Evolutionary conservation across 495 filamentous ascomycete species (phyloP), one percentile per base, ranked within the genome.

Genomic region (Endocarpon pusillum): DNA sequence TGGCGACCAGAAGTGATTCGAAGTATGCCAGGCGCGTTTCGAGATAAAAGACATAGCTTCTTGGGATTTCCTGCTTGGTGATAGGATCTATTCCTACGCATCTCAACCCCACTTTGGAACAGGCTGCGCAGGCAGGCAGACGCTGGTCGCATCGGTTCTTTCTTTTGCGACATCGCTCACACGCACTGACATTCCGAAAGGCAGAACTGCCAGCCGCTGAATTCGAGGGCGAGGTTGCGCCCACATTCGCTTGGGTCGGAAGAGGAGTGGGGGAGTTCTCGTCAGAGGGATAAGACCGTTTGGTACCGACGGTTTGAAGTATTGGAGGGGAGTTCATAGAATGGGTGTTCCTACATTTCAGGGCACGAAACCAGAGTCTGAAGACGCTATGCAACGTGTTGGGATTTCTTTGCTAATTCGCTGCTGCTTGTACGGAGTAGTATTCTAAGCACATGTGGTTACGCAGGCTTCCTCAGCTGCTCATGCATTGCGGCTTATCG

Each of bases 11-110:
- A 33, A 87, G 59, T n/a, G 64, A 62, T 52, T 96, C 87, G 8
- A 96, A 67, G 50, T 87, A 81, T 25, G 72, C 65, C 23, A 92
- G 71, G 33, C 87, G 68, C 26, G 77, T 78, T 57, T 96, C 87
- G 21, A 94, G 71, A 47, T 93, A 94, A 57, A 78, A 91, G 20
- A 94, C 83, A 58, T 96, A 96, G 45, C 83, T 91, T 46, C 85
- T 68, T 27, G 87, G 87, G 22, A 94, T 92, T 49, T 93, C 82
- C 51, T 78, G 67, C 63, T 94, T 94, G 12, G 81, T 92, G 44
- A 94, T 91, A 15, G 85, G 87, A 50, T 96, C 87, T 49, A 91
- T 94, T 24, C 87, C 87, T 29, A 93, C 83, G 48, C 87, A 94
- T 44, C 76, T 76, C 21, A 87, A 79, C 42, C 69, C 66, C 10